Percentiles rank a stretch among this genome's conserved stretches.
These are phyloP conservation scores for Alternaria dauci DNA, from an alignment of 2,329 filamentous ascomycete species.

Conservation along the genomic window DNA sequence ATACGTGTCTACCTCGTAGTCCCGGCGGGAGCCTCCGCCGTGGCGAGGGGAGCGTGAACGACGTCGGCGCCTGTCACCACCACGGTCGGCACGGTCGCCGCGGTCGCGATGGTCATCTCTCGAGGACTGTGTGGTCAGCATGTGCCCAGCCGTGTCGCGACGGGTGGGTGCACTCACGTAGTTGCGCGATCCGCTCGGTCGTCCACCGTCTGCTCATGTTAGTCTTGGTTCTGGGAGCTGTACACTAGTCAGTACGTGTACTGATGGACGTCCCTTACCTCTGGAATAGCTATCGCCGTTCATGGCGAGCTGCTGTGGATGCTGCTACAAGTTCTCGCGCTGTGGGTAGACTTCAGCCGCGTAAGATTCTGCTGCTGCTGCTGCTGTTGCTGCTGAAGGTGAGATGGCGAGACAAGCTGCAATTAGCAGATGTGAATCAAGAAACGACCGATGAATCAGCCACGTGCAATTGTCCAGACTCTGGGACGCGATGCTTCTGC, in stretches of 20 bases:
- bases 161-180: constrained; percentile 46
- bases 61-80: constrained; percentile 61
- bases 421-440: constrained; percentile 26
- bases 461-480: constrained; percentile 21
- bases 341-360: constrained; percentile 18
- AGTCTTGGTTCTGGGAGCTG: constrained; percentile 40
- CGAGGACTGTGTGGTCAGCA: constrained; percentile 43
- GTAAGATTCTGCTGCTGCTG: constrained; percentile 15
- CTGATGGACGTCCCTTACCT: constrained; percentile 63
- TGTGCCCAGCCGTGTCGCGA: constrained; percentile 17
- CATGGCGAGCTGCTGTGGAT: constrained; percentile 62
- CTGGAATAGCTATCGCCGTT: constrained; percentile 86
- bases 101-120: constrained; percentile 41
- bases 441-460: constrained; percentile 12
- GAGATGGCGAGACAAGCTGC: constrained; percentile 25
- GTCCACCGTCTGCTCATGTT: constrained; percentile 50
- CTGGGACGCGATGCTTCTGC: constrained; percentile 30
- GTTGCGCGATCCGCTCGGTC: constrained; percentile 48
- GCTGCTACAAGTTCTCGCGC: constrained; percentile 26
- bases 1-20: constrained; percentile 83
- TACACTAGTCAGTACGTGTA: constrained; percentile 49
- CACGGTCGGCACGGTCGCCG: constrained; percentile 29
- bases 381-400: constrained; percentile 7
- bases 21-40: constrained; percentile 67
- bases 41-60: constrained; percentile 88